Conservation (phyloP, 768 basidiomycete species). For the Baorangia bicolor region DNA sequence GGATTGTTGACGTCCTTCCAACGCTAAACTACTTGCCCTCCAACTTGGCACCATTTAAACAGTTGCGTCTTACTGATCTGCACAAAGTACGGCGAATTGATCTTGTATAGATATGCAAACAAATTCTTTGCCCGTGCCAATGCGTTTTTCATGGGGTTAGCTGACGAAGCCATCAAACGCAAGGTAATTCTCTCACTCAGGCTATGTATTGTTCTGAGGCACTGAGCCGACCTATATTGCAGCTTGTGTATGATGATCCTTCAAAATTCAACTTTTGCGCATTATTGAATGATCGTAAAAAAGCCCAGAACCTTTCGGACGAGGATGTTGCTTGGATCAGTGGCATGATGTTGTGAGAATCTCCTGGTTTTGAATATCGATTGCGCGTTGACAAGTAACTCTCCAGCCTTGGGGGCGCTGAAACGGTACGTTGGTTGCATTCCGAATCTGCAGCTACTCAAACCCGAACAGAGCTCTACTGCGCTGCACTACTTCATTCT, state of each 20-base stretch:
- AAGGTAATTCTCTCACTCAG: background rate
- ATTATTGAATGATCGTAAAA: conserved; percentile 1
- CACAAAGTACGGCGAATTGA: background rate
- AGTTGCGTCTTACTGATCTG: background rate
- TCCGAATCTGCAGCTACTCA: background rate
- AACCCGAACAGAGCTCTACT: background rate
- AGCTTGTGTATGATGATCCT: conserved; percentile 4
- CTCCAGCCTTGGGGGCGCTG: conserved; percentile 2
- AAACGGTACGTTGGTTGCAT: background rate
- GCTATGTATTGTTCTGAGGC: background rate
- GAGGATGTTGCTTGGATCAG: conserved; percentile 12
- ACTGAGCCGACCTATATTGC: background rate
- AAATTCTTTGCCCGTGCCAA: conserved; percentile 6
- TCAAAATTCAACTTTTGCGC: conserved; percentile 6
- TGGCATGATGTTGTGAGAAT: conserved; percentile 5
- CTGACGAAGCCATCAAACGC: conserved; percentile 6
- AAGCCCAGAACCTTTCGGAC: background rate
- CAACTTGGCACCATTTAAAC: conserved; percentile 9
- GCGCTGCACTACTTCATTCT: conserved; percentile 4
- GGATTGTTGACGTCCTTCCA: conserved; percentile 8
- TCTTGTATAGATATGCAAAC: conserved; percentile 1
- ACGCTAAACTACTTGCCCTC: background rate
- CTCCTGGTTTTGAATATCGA: too few relatives aligned
- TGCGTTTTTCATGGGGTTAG: background rate
- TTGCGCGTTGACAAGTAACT: background rate